Percentiles rank a stretch among this genome's conserved stretches.
phyloP scores from a whole-genome alignment of 176 grass and related monocot species.

The Zizania latifolia region DNA sequence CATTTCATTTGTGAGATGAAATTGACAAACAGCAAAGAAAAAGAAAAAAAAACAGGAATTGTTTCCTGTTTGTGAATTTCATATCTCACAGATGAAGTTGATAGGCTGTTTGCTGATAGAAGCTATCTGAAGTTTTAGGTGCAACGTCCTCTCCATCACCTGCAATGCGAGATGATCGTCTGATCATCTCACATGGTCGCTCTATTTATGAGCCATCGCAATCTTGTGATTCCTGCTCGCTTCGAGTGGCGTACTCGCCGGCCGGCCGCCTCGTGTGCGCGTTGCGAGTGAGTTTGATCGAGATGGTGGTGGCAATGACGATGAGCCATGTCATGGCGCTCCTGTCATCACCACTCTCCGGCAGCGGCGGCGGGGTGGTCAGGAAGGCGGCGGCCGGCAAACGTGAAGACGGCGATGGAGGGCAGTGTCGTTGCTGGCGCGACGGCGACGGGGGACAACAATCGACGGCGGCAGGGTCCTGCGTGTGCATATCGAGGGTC shows the following conservation, averaged over 20 bases:
- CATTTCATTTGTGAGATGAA: too few relatives aligned
- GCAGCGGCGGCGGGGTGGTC: not conserved
- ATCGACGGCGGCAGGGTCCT: slow-evolving; percentile 24
- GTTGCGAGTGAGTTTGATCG: too few relatives aligned
- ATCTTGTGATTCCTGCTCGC: not conserved
- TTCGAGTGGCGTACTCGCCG: too few relatives aligned
- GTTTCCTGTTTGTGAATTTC: too few relatives aligned
- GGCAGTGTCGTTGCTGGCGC: not conserved
- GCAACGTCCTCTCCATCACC: slow-evolving; percentile 24
- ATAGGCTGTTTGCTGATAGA: too few relatives aligned
- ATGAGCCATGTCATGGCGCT: slow-evolving; percentile 48
- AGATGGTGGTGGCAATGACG: not conserved
- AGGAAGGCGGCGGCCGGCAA: slow-evolving; percentile 16
- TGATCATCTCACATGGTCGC: not conserved
- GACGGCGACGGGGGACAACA: not conserved
- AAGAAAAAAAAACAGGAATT: too few relatives aligned
- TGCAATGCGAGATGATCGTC: not conserved
- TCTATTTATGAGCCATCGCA: slow-evolving; percentile 24
- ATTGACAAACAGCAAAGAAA: too few relatives aligned
- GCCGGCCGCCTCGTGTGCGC: too few relatives aligned
- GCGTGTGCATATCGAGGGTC: slow-evolving; percentile 67
- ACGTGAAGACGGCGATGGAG: not conserved
- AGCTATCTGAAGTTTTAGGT: slow-evolving; percentile 18
- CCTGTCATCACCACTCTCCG: slow-evolving; percentile 26
- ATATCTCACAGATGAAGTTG: too few relatives aligned